Conservation (phyloP, 257 asterid genomes). For the Scutellaria baicalensis region DNA sequence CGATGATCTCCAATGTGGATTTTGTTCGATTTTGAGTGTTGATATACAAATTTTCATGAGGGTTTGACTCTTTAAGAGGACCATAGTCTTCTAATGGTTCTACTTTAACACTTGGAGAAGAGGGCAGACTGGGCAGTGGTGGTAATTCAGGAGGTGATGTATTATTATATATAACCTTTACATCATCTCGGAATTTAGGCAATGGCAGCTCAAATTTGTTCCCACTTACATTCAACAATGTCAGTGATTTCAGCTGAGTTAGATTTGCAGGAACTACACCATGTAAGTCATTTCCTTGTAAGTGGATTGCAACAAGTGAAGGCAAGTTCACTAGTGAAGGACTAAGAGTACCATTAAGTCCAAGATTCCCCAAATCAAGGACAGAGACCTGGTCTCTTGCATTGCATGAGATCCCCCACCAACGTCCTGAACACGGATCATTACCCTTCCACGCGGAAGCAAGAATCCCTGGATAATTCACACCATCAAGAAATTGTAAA, state of each 20-base stretch:
- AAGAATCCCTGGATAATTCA: conserved; percentile 46
- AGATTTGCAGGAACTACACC: conserved; percentile 52
- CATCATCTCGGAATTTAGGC: conserved; percentile 41
- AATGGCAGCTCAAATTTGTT: conserved; percentile 50
- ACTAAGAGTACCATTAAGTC: conserved; percentile 62
- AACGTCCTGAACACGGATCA: conserved; percentile 59
- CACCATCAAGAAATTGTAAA: conserved; percentile 43
- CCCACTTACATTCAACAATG: conserved; percentile 51
- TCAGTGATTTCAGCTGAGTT: conserved; percentile 39
- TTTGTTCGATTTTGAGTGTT: neutral
- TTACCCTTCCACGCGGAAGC: conserved; percentile 60
- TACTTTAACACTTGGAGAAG: neutral
- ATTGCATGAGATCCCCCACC: conserved; percentile 68
- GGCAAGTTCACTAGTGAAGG: conserved; percentile 49
- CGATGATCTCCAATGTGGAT: conserved; percentile 3
- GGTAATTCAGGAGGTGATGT: conserved; percentile 10
- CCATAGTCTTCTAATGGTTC: neutral
- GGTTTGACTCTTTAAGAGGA: neutral
- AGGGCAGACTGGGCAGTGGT: neutral
- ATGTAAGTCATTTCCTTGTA: conserved; percentile 53
- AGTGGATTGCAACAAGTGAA: conserved; percentile 58
- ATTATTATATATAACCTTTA: conserved; percentile 30
- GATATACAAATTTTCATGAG: neutral
- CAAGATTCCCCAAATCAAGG: conserved; percentile 45
- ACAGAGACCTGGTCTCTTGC: conserved; percentile 39